These are phyloP conservation scores for Phaeophleospora eucalypticola DNA, from an alignment of 2,329 filamentous ascomycete species.

Conservation along the genomic window DNA sequence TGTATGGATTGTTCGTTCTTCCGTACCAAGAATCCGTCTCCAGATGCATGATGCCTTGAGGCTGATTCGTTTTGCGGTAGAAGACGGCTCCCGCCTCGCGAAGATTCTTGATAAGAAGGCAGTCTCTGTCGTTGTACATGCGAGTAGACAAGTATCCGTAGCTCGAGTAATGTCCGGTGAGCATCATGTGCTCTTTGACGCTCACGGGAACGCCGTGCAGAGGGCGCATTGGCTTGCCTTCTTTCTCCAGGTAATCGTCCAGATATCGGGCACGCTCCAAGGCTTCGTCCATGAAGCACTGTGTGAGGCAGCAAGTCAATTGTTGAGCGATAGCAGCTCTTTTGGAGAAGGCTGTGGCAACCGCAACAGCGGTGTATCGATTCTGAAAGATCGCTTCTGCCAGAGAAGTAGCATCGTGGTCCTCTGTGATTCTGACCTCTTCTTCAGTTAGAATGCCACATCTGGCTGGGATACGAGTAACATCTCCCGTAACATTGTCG, in stretches of 20 bases:
- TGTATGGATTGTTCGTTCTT: conserved; percentile 16
- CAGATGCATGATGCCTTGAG: conserved; percentile 17
- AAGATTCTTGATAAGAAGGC: conserved; percentile 12
- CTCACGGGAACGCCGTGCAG: conserved; percentile 19
- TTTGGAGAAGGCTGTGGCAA: conserved; percentile 18
- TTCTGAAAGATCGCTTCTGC: conserved; percentile 11
- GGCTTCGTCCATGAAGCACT: conserved; percentile 18
- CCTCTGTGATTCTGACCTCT: conserved; percentile 16
- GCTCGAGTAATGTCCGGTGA: conserved; percentile 13
- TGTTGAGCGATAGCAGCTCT: conserved; percentile 20
- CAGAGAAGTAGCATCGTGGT: conserved; percentile 14
- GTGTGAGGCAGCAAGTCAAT: conserved; percentile 18
- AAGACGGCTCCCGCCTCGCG: conserved; percentile 19
- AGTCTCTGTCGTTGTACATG: conserved; percentile 10
- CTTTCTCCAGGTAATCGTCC: conserved; percentile 14
- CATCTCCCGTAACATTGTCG: conserved; percentile 7
- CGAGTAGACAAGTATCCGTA: conserved; percentile 12
- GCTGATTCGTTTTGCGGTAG: conserved; percentile 21
- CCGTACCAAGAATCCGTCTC: conserved; percentile 14
- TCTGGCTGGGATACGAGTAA: conserved; percentile 12
- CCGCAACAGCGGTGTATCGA: conserved; percentile 13
- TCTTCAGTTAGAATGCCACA: conserved; percentile 13
- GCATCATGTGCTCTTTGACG: conserved; percentile 18
- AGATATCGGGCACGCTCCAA: conserved; percentile 15
- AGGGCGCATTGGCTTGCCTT: conserved; percentile 15